Percentiles rank a stretch among this genome's conserved stretches.
Evolutionary conservation across 2,329 filamentous ascomycete genomes (phyloP).

Genomic region (Fusarium sp.): DNA sequence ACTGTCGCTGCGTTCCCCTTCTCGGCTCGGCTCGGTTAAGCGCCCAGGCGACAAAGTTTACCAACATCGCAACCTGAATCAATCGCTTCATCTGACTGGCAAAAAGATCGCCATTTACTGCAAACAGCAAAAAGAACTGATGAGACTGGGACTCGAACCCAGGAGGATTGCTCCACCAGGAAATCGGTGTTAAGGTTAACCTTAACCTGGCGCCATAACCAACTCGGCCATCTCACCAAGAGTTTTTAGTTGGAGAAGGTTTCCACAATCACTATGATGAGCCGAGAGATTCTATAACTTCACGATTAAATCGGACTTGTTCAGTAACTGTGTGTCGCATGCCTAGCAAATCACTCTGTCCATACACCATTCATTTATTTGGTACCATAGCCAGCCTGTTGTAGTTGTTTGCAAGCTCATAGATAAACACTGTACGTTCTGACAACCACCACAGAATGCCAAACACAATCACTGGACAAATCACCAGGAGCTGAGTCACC

Average conservation of each 20-base stretch:
- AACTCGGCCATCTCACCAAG: conserved; percentile 31
- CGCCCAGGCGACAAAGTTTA: neutral
- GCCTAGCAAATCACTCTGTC: neutral
- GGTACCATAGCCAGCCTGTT: neutral
- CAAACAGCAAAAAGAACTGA: conserved; percentile 6
- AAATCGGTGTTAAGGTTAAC: conserved; percentile 30
- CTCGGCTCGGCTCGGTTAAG: neutral
- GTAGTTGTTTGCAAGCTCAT: neutral
- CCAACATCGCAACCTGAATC: neutral
- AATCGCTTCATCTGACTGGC: neutral
- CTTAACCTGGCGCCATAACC: conserved; percentile 32
- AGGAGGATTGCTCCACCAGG: conserved; percentile 32
- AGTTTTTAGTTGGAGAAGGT: fast-evolving
- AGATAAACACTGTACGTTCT: neutral
- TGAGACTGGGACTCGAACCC: conserved; percentile 32
- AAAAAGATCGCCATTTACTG: neutral
- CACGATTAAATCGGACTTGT: neutral
- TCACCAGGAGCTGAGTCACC: neutral
- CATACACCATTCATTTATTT: fast-evolving
- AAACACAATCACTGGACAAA: neutral
- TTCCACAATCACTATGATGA: fast-evolving
- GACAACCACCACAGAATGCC: neutral
- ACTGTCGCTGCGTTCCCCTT: neutral
- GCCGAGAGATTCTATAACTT: fast-evolving
- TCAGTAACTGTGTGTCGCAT: fast-evolving